A percentile compares a stretch with the other conserved stretches of the same genome.
Conservation (phyloP, 2,329 filamentous ascomycete genomes). For the Blastomyces parvus region DNA sequence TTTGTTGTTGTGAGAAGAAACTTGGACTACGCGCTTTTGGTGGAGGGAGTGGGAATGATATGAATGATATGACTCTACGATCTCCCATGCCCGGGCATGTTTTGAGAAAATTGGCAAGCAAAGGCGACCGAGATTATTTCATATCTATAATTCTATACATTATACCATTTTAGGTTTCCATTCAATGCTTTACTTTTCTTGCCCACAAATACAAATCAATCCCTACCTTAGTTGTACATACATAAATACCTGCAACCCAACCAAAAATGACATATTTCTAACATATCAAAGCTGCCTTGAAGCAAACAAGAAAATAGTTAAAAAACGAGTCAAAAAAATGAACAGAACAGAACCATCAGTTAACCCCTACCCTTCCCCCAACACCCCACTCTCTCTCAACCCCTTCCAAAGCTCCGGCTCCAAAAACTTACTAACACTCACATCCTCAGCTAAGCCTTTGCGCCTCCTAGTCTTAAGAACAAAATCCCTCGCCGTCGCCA, state of each 20-base stretch:
- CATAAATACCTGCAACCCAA: not conserved
- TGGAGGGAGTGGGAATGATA: not conserved
- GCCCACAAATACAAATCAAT: not conserved
- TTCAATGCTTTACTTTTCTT: not conserved
- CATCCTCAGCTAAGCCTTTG: conserved; percentile 91
- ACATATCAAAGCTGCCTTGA: not conserved
- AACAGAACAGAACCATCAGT: not conserved
- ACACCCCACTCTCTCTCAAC: conserved; percentile 76
- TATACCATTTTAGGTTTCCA: not conserved
- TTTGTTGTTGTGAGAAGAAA: not conserved
- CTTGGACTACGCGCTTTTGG: not conserved
- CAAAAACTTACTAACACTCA: conserved; percentile 90
- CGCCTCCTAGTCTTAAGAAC: conserved; percentile 88
- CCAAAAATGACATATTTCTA: not conserved
- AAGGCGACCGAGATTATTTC: not conserved
- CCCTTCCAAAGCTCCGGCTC: conserved; percentile 88
- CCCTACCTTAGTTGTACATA: not conserved
- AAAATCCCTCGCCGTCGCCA: conserved; percentile 89
- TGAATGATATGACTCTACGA: not conserved
- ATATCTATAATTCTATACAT: not conserved
- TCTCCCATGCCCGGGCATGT: too few relatives aligned
- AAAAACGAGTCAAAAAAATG: not conserved
- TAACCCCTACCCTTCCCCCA: conserved; percentile 47
- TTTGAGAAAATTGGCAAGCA: too few relatives aligned
- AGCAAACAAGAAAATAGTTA: not conserved